Evolutionary conservation across 345 rosid species (phyloP), one percentile per base, ranked within the genome.

Genomic region (Cardiospermum halicacabum): DNA sequence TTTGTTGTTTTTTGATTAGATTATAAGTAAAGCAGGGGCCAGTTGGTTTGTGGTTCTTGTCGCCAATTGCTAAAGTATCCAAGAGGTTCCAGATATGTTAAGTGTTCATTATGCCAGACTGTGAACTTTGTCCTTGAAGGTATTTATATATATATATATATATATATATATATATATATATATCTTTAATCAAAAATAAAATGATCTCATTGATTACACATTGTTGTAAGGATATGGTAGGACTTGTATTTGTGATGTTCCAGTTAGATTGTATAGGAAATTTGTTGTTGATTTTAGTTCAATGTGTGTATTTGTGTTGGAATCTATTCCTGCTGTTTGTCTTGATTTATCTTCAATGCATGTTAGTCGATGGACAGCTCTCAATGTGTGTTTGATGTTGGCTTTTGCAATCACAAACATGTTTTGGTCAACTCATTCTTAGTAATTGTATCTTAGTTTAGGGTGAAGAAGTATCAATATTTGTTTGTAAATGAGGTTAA

Each of bases 1-100:
- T 12, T 53, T 25, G 13, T 53, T 53, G 5, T 5, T 34, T 34
- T 34, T 34, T 34, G 8, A 34, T 5, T 5, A 34, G 10, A 34
- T 4, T 34, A 34, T 1, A 34, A 4, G 10, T 34, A 34, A 11
- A 34, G 75, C 70, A 90, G 94, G 78, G 88, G 74, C 71, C 97
- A 90, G 73, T 74, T 93, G 96, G 97, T 93, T 37, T 91, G 97
- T 76, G 98, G 98, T 67, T 88, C 92, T 59, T 93, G 98, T 70
- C 90, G 85, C 54, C 78, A 72, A 27, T 74, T 91, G 37, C 95
- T 93, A 76, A 72, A 87, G 42, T 88, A 93, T 81, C 86, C 81
- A 43, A 75, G 61, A 71, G 98, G 97, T 62, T 62, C 84, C 43
- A 80, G 69, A 71, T 81, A 82, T 34, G 92, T 82, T 16, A 73